Evolutionary conservation across 768 basidiomycete genomes (phyloP), one percentile per base, ranked within the genome.

Genomic region (Boletus coccyginus): DNA sequence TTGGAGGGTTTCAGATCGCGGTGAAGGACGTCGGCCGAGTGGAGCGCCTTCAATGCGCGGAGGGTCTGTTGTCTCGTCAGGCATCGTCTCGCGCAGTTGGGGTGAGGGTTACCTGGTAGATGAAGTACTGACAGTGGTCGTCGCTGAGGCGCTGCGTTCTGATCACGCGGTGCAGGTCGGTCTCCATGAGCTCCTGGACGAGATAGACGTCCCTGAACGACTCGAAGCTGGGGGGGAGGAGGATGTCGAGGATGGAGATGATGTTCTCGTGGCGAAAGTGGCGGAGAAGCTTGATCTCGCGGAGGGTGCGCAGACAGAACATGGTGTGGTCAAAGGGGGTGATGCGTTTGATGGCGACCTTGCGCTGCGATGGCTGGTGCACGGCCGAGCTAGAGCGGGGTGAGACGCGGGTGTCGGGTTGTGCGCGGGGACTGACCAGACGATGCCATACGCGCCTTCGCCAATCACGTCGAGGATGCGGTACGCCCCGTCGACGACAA

Each of bases 1-100:
- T 98, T 99, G 0, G 92, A 94, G 0, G 96, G 96, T 67, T 98
- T 99, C 46, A 99, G 81, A 71, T 99, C 96, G 50, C 96, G 86
- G 64, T 94, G 92, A 32, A 99, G 84, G 51, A 98, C 94, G 66
- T 98, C 91, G 21, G 94, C 94, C 0, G 92, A 91, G 68, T 98
- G 95, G 3, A 98, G 81, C 0, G 94, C 94, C 71, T 99, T 99
- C 60, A 99, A 75, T 0, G 94, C 96, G 42, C 96, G 84, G 2
- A 97, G 81, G 1, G 94, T 94, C 86, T 64, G 3, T 27, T 27
- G 7, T 27, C 27, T 16, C 7, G 51, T 62, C 17, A 62, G 56
- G 36, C n/a, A 36, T 13, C 7, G 38, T 17, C 42, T 42, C 35
- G 53, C 51, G 40, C 29, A 42, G 21, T 9, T 27, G 45, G 41